Conservation (phyloP, 164 flowering plant genomes). For the Saururus chinensis region DNA sequence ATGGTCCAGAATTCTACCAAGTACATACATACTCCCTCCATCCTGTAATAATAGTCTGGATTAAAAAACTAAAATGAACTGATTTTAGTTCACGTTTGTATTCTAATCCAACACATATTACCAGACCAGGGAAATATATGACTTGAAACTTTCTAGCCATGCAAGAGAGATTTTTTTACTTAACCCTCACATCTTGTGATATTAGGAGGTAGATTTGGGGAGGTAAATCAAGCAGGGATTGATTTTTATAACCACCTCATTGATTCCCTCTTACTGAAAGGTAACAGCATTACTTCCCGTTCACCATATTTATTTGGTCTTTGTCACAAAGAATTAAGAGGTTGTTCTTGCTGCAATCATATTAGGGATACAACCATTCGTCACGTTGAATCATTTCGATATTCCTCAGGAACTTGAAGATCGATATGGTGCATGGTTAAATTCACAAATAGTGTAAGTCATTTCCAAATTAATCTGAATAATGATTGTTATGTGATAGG, state of each 20-base stretch:
- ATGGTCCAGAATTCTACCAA: constrained; percentile 59
- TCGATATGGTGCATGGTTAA: constrained; percentile 13
- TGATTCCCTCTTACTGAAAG: constrained; percentile 34
- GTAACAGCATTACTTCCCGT: constrained; percentile 8
- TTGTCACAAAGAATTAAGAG: too few relatives aligned
- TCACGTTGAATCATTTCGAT: constrained; percentile 10
- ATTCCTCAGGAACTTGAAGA: constrained; percentile 13
- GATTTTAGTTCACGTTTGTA: too few relatives aligned
- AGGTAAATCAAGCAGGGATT: constrained; percentile 34
- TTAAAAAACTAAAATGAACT: too few relatives aligned
- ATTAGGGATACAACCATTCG: constrained; percentile 11
- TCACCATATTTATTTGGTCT: too few relatives aligned
- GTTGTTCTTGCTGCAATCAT: background rate
- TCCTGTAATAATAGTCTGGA: too few relatives aligned
- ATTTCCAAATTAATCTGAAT: background rate
- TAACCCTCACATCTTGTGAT: background rate
- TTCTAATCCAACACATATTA: too few relatives aligned
- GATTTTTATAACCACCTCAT: constrained; percentile 40
- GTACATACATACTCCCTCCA: too few relatives aligned
- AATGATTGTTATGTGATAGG: background rate
- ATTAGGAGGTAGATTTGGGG: constrained; percentile 50
- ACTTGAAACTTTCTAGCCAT: background rate
- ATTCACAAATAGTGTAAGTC: constrained; percentile 5
- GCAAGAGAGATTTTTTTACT: too few relatives aligned
- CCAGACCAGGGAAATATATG: too few relatives aligned